Conservation (phyloP, 495 filamentous ascomycete species). For the Xeromyces bisporus region DNA sequence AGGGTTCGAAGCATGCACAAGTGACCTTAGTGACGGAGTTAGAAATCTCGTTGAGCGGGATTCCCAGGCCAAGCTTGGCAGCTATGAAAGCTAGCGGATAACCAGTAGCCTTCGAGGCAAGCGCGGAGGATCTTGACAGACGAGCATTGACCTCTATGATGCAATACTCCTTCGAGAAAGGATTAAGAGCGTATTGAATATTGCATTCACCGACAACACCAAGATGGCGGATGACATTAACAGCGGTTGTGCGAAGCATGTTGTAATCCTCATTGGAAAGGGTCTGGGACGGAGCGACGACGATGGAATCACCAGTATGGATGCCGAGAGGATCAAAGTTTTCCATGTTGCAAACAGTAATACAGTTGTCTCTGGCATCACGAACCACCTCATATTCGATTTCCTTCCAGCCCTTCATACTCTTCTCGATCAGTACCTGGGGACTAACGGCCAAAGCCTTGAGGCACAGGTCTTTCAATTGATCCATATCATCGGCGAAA, state of each 20-base stretch:
- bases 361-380: conserved; percentile 90
- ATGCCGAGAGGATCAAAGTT: conserved; percentile 96
- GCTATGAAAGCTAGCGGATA: conserved; percentile 95
- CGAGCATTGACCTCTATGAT: conserved; percentile 98
- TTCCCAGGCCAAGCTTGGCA: conserved; percentile 84
- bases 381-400: conserved; percentile 96
- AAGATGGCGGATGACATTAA: conserved; percentile 90
- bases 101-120: conserved; percentile 93
- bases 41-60: conserved; percentile 89
- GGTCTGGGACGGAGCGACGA: conserved; percentile 90
- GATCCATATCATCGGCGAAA: conserved; percentile 79
- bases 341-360: conserved; percentile 99
- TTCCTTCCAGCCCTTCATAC: conserved; percentile 99
- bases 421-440: conserved; percentile 88
- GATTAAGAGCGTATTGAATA: conserved; percentile 92
- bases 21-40: conserved; percentile 95
- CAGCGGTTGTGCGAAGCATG: conserved; percentile 91
- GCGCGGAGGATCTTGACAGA: conserved; percentile 81
- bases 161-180: conserved; percentile 86
- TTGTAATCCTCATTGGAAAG: conserved; percentile 95
- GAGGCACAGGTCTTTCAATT: conserved; percentile 80
- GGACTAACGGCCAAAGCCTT: conserved; percentile 91
- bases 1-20: conserved; percentile 97
- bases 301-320: conserved; percentile 93
- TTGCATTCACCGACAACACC: conserved; percentile 97